Base-by-base conservation (phyloP, 257 asterid species). In the Solanum appendiculatum region DNA sequence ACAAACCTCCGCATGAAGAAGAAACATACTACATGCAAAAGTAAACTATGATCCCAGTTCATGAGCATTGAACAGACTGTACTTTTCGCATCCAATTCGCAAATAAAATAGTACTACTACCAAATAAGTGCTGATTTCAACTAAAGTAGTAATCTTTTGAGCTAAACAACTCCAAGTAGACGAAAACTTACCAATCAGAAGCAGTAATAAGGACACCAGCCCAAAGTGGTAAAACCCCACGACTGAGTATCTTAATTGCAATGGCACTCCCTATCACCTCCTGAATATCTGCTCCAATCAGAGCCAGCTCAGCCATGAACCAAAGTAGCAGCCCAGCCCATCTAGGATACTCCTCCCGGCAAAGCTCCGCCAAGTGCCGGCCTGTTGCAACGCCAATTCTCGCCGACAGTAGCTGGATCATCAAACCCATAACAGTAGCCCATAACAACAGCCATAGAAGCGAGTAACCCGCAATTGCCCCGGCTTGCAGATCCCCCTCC, bases 181-280 rank as follows among this genome's bases (percentile, higher is more conserved):
- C 15, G n/a, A 48, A 75, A 81, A 20, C 31, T 63, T 96, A 96
- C 99, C 99, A 95, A 90, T 96, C 98, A 64, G 95, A 92, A 23
- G 99, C 98, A 80, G 99, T 96, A 84, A 96, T 94, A 13, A 96
- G 88, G 56, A 96, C 98, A 21, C 99, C 99, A 88, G 90, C 98
- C 98, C 98, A 95, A 23, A 95, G 88, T 7, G 98, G 99, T 18
- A 96, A 84, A 82, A 91, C 77, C 15, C 98, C 99, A 13, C 91
- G 92, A 90, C 98, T 96, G 84, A 96, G 91, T 90, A 96, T 96
- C 92, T 94, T 92, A 66, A 96, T 94, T 34, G 99, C 99, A 87
- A 96, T 96, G 18, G 99, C 98, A 90, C 99, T 96, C 20, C 99
- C 99, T 48, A 96, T 96, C 39, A 96, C 99, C 92, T 96, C 99